phyloP scores from a whole-genome alignment of 1,139 yeast genomes.

The Hemisphaericaspora xylofermentans region DNA sequence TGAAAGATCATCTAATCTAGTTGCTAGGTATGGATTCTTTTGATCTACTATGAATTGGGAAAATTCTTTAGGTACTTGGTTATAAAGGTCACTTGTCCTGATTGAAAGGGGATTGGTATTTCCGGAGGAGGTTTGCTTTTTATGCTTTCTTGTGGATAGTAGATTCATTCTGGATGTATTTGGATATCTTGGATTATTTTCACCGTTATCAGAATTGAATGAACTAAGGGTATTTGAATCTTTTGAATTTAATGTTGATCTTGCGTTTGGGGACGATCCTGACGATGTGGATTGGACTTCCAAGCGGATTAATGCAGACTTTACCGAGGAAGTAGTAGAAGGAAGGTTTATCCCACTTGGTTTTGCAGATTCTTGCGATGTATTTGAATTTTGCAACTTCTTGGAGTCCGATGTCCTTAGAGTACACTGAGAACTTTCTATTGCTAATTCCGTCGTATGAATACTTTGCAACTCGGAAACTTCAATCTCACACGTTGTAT shows the following conservation, averaged over 20 bases:
- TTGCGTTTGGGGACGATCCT: not conserved
- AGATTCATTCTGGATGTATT: conserved; percentile 17
- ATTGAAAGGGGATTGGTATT: not conserved
- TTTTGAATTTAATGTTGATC: not conserved
- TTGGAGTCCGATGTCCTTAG: not conserved
- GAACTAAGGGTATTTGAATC: conserved; percentile 32
- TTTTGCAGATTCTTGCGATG: not conserved
- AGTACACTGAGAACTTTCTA: not conserved
- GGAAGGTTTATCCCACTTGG: not conserved
- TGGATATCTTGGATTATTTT: conserved; percentile 19
- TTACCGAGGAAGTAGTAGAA: not conserved
- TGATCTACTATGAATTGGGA: conserved; percentile 45
- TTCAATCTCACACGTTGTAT: not conserved
- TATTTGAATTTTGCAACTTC: not conserved
- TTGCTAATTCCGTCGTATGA: not conserved
- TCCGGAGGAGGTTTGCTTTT: not conserved
- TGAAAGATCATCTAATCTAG: conserved; percentile 27
- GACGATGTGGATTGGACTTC: not conserved
- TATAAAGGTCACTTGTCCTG: conserved; percentile 10
- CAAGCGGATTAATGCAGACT: not conserved
- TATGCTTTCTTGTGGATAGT: not conserved
- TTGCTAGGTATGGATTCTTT: conserved; percentile 27
- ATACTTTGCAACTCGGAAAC: not conserved
- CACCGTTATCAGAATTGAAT: conserved; percentile 14
- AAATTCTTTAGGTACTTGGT: conserved; percentile 43